Base-by-base conservation (phyloP, 1,284 basidiomycete genomes). In the Ganoderma meredithae region DNA sequence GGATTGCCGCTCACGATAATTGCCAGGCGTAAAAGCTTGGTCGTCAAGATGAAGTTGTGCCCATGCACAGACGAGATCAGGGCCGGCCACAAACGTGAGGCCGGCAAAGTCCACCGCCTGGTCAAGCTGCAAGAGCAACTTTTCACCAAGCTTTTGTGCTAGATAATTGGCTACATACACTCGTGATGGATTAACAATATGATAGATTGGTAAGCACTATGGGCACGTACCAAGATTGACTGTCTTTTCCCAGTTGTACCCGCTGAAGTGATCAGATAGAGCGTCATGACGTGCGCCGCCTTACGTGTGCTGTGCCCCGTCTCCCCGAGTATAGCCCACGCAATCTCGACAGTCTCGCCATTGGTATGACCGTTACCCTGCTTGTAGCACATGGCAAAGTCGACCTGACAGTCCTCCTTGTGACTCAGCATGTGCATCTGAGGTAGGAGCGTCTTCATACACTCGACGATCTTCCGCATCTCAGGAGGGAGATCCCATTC, bases 341-440 rank as follows among this genome's bases (percentile, higher is more conserved):
- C 53, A 0, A 43, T 15, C 55, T 69, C 60, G 19, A 69, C 61
- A 13, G 44, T 58, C 47, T 69, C 68, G 10, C 68, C 68, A 19
- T 69, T 59, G 0, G 43, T 55, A 10, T 61, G 60, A 15, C 64
- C 68, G 1, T 53, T 25, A 0, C 65, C 65, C 1, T 31, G 13
- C 8, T 49, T 40, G 55, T 66, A 66, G 8, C 60, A 66, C 25
- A 66, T 27, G 0, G 60, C 65, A 22, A 55, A 66, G 4, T 60
- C 65, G 31, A 56, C n/a, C 13, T 66, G 65, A 7, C 65, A 66
- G 25, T 43, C 47, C 19, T 66, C 60, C 8, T 62, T 56, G 60
- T 66, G 65, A 4, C 53, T 43, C n/a, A 62, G n/a, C 39, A 62
- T 66, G 53, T 66, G 65, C 22, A 66, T 15, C 33, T 66, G 60